Evolutionary conservation across 2,329 filamentous ascomycete species (phyloP).

Genomic region (Fusarium temperatum): DNA sequence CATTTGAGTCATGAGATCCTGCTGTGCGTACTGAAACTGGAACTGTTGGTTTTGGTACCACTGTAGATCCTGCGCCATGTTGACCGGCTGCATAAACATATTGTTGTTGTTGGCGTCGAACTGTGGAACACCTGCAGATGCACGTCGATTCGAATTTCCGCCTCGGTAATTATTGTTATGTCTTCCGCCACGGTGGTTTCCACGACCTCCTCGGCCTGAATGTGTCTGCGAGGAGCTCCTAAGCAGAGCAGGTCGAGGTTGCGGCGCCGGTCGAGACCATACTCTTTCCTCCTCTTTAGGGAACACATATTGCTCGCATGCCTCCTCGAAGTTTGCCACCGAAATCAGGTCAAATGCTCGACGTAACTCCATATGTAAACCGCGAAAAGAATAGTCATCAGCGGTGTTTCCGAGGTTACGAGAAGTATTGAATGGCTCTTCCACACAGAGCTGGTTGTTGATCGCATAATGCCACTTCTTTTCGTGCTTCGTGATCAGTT

Average conservation of each 20-base stretch:
- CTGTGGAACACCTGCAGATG: conserved; percentile 61
- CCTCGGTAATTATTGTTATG: conserved; percentile 56
- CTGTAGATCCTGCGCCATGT: conserved; percentile 57
- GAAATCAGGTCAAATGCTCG: conserved; percentile 86
- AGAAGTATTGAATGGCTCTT: conserved; percentile 92
- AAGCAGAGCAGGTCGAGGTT: conserved; percentile 64
- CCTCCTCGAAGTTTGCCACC: conserved; percentile 80
- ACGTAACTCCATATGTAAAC: conserved; percentile 88
- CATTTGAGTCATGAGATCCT: conserved; percentile 54
- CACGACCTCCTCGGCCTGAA: conserved; percentile 58
- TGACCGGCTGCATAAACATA: conserved; percentile 56
- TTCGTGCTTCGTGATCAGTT: conserved; percentile 79
- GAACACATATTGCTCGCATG: conserved; percentile 88
- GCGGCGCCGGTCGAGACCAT: conserved; percentile 65
- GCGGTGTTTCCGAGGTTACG: conserved; percentile 96
- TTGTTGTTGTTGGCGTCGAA: conserved; percentile 55
- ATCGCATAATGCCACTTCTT: conserved; percentile 86
- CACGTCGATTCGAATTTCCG: conserved; percentile 58
- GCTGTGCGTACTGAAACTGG: conserved; percentile 53
- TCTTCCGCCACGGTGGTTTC: conserved; percentile 59
- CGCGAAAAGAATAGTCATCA: conserved; percentile 92
- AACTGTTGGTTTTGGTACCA: conserved; percentile 59
- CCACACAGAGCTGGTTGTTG: conserved; percentile 90
- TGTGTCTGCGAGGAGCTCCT: conserved; percentile 70
- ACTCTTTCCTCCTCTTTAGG: conserved; percentile 80